Conservation (phyloP, 257 asterid species). For the Lantana camara region DNA sequence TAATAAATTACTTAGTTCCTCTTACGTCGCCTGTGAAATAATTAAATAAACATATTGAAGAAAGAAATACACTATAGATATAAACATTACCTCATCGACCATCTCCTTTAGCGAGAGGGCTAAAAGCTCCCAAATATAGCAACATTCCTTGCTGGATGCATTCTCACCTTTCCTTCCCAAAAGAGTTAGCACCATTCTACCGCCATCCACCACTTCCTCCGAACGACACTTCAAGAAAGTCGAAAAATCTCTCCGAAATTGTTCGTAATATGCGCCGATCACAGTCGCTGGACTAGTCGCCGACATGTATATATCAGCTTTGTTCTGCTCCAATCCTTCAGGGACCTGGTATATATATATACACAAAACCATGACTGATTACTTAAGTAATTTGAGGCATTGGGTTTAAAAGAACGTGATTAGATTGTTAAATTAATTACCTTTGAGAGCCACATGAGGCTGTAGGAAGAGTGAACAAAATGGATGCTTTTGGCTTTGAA, state of each 20-base stretch:
- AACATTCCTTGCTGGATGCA: conserved; percentile 51
- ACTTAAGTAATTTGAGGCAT: too few species aligned
- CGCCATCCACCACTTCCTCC: conserved; percentile 56
- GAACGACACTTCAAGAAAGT: conserved; percentile 55
- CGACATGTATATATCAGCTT: conserved; percentile 52
- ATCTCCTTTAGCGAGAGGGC: conserved; percentile 49
- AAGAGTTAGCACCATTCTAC: conserved; percentile 68
- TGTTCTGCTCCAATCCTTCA: conserved; percentile 41
- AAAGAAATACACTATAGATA: neutral
- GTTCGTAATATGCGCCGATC: conserved; percentile 53
- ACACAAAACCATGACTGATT: too few species aligned
- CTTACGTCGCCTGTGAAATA: too few species aligned
- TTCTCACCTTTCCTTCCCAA: conserved; percentile 59
- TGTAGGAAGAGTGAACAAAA: conserved; percentile 69
- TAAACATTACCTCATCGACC: conserved; percentile 48
- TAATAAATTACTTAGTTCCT: too few species aligned
- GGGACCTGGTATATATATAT: conserved; percentile 49
- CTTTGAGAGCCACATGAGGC: conserved; percentile 72
- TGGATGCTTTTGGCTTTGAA: conserved; percentile 51
- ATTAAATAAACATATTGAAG: neutral
- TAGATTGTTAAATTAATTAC: conserved; percentile 4
- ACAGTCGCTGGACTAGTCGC: conserved; percentile 46
- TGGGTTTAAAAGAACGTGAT: neutral
- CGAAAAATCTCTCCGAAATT: conserved; percentile 53
- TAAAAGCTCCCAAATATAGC: conserved; percentile 67